Evolutionary conservation across 805 yeast genomes (phyloP), one percentile per base, ranked within the genome.

Genomic region (Saccharomycopsis synnaedendra): DNA sequence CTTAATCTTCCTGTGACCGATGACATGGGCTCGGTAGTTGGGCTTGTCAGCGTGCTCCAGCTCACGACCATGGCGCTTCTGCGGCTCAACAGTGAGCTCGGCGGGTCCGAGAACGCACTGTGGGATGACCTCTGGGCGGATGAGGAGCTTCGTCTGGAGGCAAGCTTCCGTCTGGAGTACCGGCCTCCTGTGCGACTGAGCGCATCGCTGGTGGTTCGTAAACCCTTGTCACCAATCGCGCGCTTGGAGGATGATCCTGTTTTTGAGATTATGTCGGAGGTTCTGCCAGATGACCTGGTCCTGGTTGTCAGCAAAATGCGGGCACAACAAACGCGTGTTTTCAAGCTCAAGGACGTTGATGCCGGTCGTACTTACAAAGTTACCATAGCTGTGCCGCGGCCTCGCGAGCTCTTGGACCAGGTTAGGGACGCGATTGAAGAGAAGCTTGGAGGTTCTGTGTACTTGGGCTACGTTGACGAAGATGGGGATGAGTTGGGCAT

Each of bases 1-100:
- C 51, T 71, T 44, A 71, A 69, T 48, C 54, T 71, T 43, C 76
- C 76, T 0, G 67, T 70, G 5, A 62, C 61, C 41, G 60, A 65
- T 50, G 55, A 57, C 5, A 28, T 49, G 1, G 51, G 60, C 3
- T 53, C 48, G 32, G 60, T 71, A 3, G 59, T 66, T n/a, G 75
- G 74, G 2, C 59, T 71, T 4, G 67, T 70, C 5, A 67, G 69
- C 51, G 74, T 71, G 3, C 54, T 71, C 28, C 72, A 70, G 45
- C 50, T 71, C 45, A 71, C 74, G 0, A 68, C 66, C 47, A 65
- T 70, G 8, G 63, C 71, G 29, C 53, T 71, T 29, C 55, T 61
- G 9, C 67, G 65, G 29, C 55, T 70, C 32, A 66, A 60, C 48
- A 56, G 57, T 41, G 56, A 19, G 19, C 52, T 60, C 41, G 47